Evolutionary conservation across 352 stramenopile genomes (phyloP), one percentile per base, ranked within the genome.

Genomic region (Globisporangium parvum): DNA sequence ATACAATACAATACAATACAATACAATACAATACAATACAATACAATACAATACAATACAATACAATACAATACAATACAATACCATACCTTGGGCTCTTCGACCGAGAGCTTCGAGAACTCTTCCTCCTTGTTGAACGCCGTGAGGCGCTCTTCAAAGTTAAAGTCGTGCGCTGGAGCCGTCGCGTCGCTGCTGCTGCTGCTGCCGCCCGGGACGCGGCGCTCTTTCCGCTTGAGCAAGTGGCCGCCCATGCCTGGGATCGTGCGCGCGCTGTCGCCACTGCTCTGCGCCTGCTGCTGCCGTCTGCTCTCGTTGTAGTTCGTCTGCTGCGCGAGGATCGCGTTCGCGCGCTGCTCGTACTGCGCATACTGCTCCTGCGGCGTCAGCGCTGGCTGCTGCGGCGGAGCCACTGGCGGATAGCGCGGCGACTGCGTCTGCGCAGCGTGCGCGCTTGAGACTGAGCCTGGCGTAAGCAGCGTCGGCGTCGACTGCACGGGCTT

Each of bases 201-300:
- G 10, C 65, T 63, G 10, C 65, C 71, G 24, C 65, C 71, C 28
- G 79, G 70, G 31, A 70, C 76, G 26, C 80, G 82, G 21, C 82
- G 79, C 54, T 92, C 82, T 62, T 86, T 88, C 21, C 82, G 79
- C 56, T 88, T 87, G 9, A 92, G 68, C 69, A 92, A 60, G 55
- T 92, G 82, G 24, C 73, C 77, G 17, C 82, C 82, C 82, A 92
- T 92, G n/a, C 82, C 82, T 3, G 82, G 81, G 46, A 90, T 92
- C 41, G 81, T 92, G 17, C 81, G 62, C 1, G 62, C 53, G 17
- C 53, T 69, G 35, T 65, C 63, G 8, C 49, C 50, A 14, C 45
- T 41, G 42, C 35, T 42, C 46, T n/a, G 46, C 55, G 20, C 11
- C 18, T 55, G 41, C 28, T 64, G 61, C 23, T 61, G 48, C 45